Conservation (phyloP, 495 filamentous ascomycete genomes). For the Penicillium salamii region DNA sequence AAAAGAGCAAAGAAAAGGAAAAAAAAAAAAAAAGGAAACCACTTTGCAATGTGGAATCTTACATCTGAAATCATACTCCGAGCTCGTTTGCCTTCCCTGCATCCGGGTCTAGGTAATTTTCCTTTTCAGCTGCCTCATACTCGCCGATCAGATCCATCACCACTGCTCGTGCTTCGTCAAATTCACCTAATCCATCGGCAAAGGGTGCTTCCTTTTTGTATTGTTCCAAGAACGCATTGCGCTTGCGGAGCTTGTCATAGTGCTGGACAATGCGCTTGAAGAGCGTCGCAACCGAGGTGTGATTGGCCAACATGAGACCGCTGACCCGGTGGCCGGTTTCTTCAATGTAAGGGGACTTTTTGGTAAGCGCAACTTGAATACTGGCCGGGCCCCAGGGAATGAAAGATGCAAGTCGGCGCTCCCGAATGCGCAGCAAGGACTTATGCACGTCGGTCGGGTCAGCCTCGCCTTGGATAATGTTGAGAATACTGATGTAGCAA, state of each 20-base stretch:
- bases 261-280: constrained; percentile 90
- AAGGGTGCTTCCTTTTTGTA: constrained; percentile 96
- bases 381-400: constrained; percentile 99
- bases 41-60: background rate
- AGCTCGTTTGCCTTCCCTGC: constrained; percentile 50
- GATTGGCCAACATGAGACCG: constrained; percentile 96
- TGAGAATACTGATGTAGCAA: constrained; percentile 98
- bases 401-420: constrained; percentile 90
- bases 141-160: constrained; percentile 85
- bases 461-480: constrained; percentile 97
- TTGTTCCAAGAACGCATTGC: constrained; percentile 91
- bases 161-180: constrained; percentile 88
- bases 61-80: constrained; percentile 21
- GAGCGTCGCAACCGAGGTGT: constrained; percentile 93
- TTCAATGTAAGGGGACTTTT: constrained; percentile 91
- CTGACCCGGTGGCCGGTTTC: constrained; percentile 79
- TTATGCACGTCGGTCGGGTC: constrained; percentile 98
- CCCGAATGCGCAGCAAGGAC: constrained; percentile 91
- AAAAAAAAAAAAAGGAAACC: constrained; percentile 7
- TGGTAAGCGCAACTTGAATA: constrained; percentile 95
- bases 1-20: constrained; percentile 10
- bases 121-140: constrained; percentile 92
- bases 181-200: constrained; percentile 84
- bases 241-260: constrained; percentile 89
- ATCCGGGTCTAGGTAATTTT: constrained; percentile 77